A percentile compares a stretch with the other conserved stretches of the same genome.
Evolutionary conservation across 352 stramenopile species (phyloP).

Genomic region (Pythium apleroticum): DNA sequence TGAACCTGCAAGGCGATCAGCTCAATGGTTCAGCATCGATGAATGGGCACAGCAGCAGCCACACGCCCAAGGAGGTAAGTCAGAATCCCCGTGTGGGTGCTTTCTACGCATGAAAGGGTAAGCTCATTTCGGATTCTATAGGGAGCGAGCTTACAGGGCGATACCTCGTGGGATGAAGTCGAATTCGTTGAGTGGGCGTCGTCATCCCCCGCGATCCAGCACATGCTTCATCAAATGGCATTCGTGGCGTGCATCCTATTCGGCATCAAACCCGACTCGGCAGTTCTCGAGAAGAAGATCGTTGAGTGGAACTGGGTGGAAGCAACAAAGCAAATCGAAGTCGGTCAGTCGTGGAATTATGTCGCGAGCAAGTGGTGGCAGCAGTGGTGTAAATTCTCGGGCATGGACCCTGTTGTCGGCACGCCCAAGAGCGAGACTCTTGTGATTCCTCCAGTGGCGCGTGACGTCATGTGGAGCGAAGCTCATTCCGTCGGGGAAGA

Average conservation of each 20-base stretch:
- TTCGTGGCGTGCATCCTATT: conserved; percentile 78
- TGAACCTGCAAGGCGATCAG: conserved; percentile 9
- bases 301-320: conserved; percentile 75
- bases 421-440: conserved; percentile 53
- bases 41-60: conserved; percentile 11
- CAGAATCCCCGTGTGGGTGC: neutral
- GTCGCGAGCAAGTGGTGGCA: conserved; percentile 75
- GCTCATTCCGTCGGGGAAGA: conserved; percentile 26
- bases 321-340: conserved; percentile 37
- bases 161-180: conserved; percentile 30
- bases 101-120: neutral
- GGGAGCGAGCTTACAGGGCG: neutral
- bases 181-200: conserved; percentile 56
- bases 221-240: conserved; percentile 69
- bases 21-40: conserved; percentile 25
- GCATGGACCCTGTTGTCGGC: conserved; percentile 61
- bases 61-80: conserved; percentile 11
- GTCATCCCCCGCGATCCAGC: conserved; percentile 36
- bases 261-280: conserved; percentile 69
- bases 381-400: conserved; percentile 76
- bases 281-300: conserved; percentile 66
- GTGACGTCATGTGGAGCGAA: conserved; percentile 37
- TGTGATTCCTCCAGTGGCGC: conserved; percentile 50
- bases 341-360: conserved; percentile 76
- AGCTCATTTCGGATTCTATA: neutral